A percentile compares a stretch with the other conserved stretches of the same genome.
phyloP scores from a whole-genome alignment of 495 filamentous ascomycete species.

The Evernia prunastri region DNA sequence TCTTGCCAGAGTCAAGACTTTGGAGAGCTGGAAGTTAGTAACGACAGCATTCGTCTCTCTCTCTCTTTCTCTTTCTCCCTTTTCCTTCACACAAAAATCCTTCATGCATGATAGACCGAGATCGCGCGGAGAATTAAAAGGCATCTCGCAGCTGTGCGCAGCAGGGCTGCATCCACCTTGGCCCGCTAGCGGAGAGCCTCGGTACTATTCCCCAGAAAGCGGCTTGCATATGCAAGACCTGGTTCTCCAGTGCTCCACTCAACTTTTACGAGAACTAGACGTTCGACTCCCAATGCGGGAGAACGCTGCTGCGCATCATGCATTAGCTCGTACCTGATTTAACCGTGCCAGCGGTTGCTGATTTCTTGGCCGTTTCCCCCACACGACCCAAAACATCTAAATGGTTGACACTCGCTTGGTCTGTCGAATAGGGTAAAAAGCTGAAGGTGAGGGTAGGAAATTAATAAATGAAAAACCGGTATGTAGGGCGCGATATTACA shows the following conservation, averaged over 20 bases:
- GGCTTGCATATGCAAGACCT: no score
- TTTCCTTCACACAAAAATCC: not conserved
- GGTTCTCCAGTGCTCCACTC: not conserved
- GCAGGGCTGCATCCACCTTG: not conserved
- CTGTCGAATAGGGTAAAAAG: no score
- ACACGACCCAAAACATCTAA: no score
- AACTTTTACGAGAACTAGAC: not conserved
- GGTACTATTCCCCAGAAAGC: not conserved
- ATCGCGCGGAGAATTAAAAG: not conserved
- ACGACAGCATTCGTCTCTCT: not conserved
- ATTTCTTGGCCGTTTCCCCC: no score
- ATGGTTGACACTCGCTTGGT: no score
- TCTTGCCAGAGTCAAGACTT: not conserved
- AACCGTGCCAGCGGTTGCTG: no score
- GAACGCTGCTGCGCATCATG: not conserved
- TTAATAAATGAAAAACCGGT: not conserved
- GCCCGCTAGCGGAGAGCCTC: not conserved
- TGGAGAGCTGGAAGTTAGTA: not conserved
- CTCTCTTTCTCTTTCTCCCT: not conserved
- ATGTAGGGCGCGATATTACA: not conserved
- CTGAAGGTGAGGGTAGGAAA: not conserved
- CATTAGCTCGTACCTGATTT: no score
- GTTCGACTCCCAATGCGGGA: not conserved
- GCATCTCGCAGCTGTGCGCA: not conserved
- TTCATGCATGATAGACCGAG: not conserved